Evolutionary conservation across 495 filamentous ascomycete species (phyloP), one percentile per base, ranked within the genome.

Genomic region (Penicillium daleae): DNA sequence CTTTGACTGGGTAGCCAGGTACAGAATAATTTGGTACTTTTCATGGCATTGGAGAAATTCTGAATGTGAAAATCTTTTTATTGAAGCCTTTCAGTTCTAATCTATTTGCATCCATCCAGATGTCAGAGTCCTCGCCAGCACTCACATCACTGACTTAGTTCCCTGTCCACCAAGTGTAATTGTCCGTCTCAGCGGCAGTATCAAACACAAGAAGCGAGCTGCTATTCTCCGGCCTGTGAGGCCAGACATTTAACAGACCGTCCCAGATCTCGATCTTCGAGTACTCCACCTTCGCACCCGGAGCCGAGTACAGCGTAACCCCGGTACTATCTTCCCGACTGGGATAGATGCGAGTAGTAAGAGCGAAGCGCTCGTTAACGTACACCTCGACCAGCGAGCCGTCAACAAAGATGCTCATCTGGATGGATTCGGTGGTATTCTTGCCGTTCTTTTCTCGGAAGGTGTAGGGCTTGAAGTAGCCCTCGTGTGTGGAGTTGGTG

Each of bases 291-390:
- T 66, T 13, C 19, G 39, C 60, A 9, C 52, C 56, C 0, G 61
- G 49, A 2, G 21, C 64, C 4, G 31, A 29, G n/a, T 56, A 66
- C 15, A 66, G 39, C 10, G 56, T 17, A 13, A 62, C 19, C 2
- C 60, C 64, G 2, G 37, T 60, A 40, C 64, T 66, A 57, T 63
- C 64, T 64, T 82, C 57, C 3, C 57, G 57, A 33, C 65, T 67
- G 15, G 65, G 65, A 56, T 67, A 67, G n/a, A 64, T 67, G 3
- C 65, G 65, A 21, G 52, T 61, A 6, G 65, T 67, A 6, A 67
- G 32, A 4, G 65, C 61, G 17, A 67, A 67, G 6, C 61, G 61
- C 19, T 67, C 61, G 15, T 67, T 67, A 5, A 54, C 61, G 15
- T 64, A 67, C 0, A 67, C 62, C 35, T 67, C 65, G 15, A 67